A percentile compares a stretch with the other conserved stretches of the same genome.
phyloP scores from a whole-genome alignment of 1,284 basidiomycete genomes.

The Tilletia horrida region DNA sequence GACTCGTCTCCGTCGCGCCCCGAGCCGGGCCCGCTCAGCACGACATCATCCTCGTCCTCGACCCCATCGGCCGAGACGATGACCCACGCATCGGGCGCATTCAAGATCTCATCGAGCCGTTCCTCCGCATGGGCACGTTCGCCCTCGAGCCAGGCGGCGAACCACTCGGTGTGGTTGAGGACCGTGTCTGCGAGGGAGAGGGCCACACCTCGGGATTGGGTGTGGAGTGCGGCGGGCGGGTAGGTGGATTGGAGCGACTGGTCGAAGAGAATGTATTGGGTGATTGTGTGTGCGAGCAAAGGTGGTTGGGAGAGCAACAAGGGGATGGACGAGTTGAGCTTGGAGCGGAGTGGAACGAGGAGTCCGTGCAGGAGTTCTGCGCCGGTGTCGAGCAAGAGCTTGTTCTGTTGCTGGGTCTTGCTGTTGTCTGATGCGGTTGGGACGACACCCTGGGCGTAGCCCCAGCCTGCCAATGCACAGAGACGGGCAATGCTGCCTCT shows the following conservation, averaged over 20 bases:
- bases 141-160: slow-evolving; percentile 72
- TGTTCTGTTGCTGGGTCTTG: background rate
- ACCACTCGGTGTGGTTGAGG: slow-evolving; percentile 79
- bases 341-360: slow-evolving; percentile 37
- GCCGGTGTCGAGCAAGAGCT: slow-evolving; percentile 28
- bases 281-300: slow-evolving; percentile 88
- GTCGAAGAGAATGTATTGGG: slow-evolving; percentile 85
- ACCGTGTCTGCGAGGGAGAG: slow-evolving; percentile 64
- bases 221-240: slow-evolving; percentile 33
- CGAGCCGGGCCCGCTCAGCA: background rate
- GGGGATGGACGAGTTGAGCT: slow-evolving; percentile 60
- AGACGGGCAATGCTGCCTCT: slow-evolving; percentile 62
- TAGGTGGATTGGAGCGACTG: slow-evolving; percentile 64
- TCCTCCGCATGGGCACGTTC: slow-evolving; percentile 67
- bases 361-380: slow-evolving; percentile 47
- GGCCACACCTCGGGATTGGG: slow-evolving; percentile 20
- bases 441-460: slow-evolving; percentile 17
- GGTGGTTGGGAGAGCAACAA: slow-evolving; percentile 73
- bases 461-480: slow-evolving; percentile 54
- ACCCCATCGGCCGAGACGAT: slow-evolving; percentile 66
- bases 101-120: slow-evolving; percentile 77
- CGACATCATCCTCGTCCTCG: slow-evolving; percentile 58
- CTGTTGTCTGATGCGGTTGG: background rate
- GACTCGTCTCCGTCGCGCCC: background rate
- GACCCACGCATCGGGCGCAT: slow-evolving; percentile 79